phyloP scores from a whole-genome alignment of 164 flowering plant genomes.

The Piper longum region DNA sequence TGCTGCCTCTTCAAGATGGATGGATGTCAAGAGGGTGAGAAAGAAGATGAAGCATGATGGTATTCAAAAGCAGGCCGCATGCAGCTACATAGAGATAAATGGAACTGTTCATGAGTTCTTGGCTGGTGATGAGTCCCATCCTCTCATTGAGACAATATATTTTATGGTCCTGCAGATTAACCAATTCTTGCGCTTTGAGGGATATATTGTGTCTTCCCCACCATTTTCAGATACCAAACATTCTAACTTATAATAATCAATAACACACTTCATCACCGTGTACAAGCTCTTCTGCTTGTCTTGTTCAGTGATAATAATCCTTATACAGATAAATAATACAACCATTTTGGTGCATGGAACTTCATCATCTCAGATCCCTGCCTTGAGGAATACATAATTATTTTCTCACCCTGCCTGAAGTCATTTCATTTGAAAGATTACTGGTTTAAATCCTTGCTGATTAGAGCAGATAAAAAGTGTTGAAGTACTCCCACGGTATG shows the following conservation, averaged over 20 bases:
- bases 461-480: too few species aligned
- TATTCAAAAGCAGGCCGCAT: constrained; percentile 21
- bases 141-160: constrained; percentile 7
- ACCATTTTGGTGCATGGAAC: too few species aligned
- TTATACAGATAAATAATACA: too few species aligned
- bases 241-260: neutral
- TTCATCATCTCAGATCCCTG: too few species aligned
- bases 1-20: constrained; percentile 22
- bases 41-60: constrained; percentile 12
- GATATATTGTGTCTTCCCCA: constrained; percentile 5
- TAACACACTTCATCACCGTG: neutral
- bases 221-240: too few species aligned
- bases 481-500: too few species aligned
- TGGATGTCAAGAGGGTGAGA: constrained; percentile 20
- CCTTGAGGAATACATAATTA: too few species aligned
- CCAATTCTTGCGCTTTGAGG: constrained; percentile 7
- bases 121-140: constrained; percentile 17
- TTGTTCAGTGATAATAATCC: too few species aligned
- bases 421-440: too few species aligned
- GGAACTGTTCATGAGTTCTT: constrained; percentile 22
- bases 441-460: too few species aligned
- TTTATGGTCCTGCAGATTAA: constrained; percentile 9
- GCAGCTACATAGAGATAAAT: constrained; percentile 21
- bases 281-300: too few species aligned
- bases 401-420: too few species aligned